phyloP scores from a whole-genome alignment of 1,139 yeast genomes.

The Pichia sp. region DNA sequence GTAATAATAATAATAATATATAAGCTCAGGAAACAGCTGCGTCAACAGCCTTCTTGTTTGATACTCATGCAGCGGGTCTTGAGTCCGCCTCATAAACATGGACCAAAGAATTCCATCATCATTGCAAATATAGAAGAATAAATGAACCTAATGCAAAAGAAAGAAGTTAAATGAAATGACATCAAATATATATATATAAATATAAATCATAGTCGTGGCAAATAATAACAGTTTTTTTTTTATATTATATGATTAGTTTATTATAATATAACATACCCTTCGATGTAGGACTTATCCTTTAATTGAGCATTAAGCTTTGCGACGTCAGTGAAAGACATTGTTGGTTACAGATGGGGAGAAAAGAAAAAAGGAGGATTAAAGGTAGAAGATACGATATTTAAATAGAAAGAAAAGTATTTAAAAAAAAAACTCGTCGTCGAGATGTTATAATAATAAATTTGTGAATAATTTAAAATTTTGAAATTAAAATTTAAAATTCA shows the following conservation, averaged over 20 bases:
- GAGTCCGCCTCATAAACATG: constrained; percentile 94
- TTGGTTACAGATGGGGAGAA: constrained; percentile 4
- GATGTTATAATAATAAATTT: too few relatives aligned
- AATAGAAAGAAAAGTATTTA: too few relatives aligned
- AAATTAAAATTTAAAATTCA: too few relatives aligned
- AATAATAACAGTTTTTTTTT: too few relatives aligned
- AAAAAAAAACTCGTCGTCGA: too few relatives aligned
- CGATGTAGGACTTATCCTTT: constrained; percentile 88
- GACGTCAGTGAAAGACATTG: constrained; percentile 73
- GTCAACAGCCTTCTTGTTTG: constrained; percentile 33
- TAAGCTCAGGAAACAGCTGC: constrained; percentile 13
- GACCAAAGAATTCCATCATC: constrained; percentile 79
- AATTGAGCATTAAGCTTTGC: constrained; percentile 81
- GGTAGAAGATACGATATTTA: neutral
- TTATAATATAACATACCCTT: constrained; percentile 61
- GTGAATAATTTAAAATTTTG: too few relatives aligned
- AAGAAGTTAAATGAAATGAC: constrained; percentile 1
- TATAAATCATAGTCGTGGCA: neutral
- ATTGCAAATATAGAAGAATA: constrained; percentile 25
- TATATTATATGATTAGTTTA: neutral
- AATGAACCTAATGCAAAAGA: constrained; percentile 1
- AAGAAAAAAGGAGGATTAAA: neutral
- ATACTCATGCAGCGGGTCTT: constrained; percentile 93
- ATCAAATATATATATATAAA: neutral
- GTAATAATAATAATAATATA: too few relatives aligned